These are phyloP conservation scores for Ustilago crameri DNA, from an alignment of 1,284 basidiomycete species.

Conservation along the genomic window DNA sequence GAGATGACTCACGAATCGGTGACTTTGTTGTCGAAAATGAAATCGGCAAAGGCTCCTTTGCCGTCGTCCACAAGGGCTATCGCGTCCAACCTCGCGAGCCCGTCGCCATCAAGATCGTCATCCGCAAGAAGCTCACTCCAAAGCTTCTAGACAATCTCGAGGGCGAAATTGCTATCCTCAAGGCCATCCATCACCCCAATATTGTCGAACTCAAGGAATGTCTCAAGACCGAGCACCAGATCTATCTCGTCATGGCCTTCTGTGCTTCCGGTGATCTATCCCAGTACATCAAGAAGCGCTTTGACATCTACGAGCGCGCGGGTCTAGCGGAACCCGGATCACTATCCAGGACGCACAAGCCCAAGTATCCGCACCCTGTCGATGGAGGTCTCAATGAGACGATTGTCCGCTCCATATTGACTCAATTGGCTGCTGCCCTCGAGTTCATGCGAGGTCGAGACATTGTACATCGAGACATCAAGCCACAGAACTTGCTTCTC, in stretches of 20 bases:
- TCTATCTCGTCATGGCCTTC: slow-evolving; percentile 98
- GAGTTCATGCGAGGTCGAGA: slow-evolving; percentile 89
- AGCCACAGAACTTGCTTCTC: slow-evolving; percentile 93
- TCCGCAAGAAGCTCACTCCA: slow-evolving; percentile 83
- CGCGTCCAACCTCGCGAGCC: slow-evolving; percentile 44
- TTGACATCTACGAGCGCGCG: slow-evolving; percentile 49
- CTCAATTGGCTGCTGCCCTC: slow-evolving; percentile 93
- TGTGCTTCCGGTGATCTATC: slow-evolving; percentile 95
- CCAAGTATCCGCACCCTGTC: slow-evolving; percentile 87
- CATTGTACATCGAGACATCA: slow-evolving; percentile 96
- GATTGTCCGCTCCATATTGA: slow-evolving; percentile 89
- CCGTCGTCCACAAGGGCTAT: slow-evolving; percentile 93
- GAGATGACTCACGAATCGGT: slow-evolving; percentile 66
- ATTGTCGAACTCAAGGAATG: slow-evolving; percentile 94
- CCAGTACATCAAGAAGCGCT: slow-evolving; percentile 80
- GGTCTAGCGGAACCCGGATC: slow-evolving; percentile 20
- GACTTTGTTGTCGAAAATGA: slow-evolving; percentile 72
- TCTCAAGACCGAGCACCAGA: slow-evolving; percentile 88
- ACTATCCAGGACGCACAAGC: slow-evolving; percentile 23
- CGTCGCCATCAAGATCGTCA: slow-evolving; percentile 96
- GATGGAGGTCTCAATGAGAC: slow-evolving; percentile 90
- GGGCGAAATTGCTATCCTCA: slow-evolving; percentile 96
- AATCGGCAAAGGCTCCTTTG: slow-evolving; percentile 85
- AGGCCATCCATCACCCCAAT: slow-evolving; percentile 89
- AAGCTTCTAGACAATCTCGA: slow-evolving; percentile 97